A percentile compares a stretch with the other conserved stretches of the same genome.
Evolutionary conservation across 2,329 filamentous ascomycete genomes (phyloP).

Genomic region (Leptographium lundbergii): DNA sequence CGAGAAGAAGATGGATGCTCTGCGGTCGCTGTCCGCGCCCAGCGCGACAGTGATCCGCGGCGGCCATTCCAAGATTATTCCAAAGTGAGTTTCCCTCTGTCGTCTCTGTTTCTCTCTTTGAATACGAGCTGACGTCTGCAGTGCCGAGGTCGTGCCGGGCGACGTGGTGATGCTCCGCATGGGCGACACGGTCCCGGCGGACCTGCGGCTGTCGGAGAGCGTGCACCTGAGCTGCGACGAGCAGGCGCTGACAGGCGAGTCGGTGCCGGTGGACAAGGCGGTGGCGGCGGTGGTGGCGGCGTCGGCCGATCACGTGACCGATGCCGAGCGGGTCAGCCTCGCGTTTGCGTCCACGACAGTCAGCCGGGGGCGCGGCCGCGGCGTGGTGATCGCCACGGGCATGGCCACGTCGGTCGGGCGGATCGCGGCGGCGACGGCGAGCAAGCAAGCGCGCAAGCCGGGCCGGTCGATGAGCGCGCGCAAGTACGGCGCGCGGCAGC

Average conservation of each 20-base stretch:
- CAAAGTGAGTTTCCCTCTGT: constrained; percentile 35
- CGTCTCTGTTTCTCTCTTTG: neutral
- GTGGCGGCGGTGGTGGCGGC: constrained; percentile 30
- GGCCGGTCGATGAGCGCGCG: constrained; percentile 28
- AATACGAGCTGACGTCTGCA: constrained; percentile 14
- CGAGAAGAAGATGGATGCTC: constrained; percentile 54
- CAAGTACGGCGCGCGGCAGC: constrained; percentile 25
- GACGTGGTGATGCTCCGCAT: constrained; percentile 56
- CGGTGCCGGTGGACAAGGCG: constrained; percentile 57
- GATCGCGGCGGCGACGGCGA: constrained; percentile 54
- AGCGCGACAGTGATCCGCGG: constrained; percentile 49
- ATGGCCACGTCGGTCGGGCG: constrained; percentile 67
- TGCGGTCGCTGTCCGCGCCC: constrained; percentile 48
- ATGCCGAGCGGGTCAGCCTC: constrained; percentile 63
- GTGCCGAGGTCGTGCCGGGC: constrained; percentile 55
- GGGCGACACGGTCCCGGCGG: constrained; percentile 64
- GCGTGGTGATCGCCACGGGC: constrained; percentile 60
- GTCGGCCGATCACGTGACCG: constrained; percentile 40
- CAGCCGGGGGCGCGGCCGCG: constrained; percentile 58
- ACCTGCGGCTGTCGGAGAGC: constrained; percentile 55
- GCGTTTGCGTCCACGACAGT: constrained; percentile 64
- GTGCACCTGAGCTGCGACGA: constrained; percentile 76
- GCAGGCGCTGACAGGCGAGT: constrained; percentile 65
- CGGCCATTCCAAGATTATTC: constrained; percentile 42
- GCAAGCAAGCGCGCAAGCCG: constrained; percentile 36